A percentile compares a stretch with the other conserved stretches of the same genome.
These are phyloP conservation scores for Pisolithus tinctorius DNA, from an alignment of 768 basidiomycete genomes.

Conservation along the genomic window DNA sequence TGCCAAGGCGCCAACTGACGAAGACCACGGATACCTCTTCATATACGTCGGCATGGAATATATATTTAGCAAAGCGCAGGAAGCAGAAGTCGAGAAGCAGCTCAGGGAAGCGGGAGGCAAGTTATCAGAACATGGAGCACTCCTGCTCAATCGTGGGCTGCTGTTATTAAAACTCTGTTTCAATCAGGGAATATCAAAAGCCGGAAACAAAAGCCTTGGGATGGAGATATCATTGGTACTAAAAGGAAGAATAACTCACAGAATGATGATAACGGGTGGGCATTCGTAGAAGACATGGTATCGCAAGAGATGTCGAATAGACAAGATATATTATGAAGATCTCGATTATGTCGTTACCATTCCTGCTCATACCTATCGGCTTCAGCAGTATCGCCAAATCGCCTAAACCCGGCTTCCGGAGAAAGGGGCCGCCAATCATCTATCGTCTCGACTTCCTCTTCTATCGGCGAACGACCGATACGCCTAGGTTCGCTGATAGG, in stretches of 20 bases:
- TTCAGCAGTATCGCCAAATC: conserved; percentile 4
- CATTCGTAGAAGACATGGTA: neutral
- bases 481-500: neutral
- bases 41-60: neutral
- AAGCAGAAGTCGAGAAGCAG: neutral
- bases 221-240: neutral
- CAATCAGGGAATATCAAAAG: too few species aligned
- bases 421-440: conserved; percentile 42
- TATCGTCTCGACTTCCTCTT: conserved; percentile 28
- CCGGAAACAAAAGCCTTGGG: too few species aligned
- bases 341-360: conserved; percentile 4
- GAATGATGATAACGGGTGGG: neutral
- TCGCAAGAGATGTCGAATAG: neutral
- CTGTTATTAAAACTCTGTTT: too few species aligned
- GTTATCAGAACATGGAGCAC: neutral
- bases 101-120: neutral
- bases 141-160: too few species aligned
- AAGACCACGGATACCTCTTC: neutral
- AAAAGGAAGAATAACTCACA: neutral
- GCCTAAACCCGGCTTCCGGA: conserved; percentile 22
- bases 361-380: conserved; percentile 27
- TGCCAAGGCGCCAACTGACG: neutral
- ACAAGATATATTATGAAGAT: too few species aligned
- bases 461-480: neutral
- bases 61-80: neutral